Conservation (phyloP, 2,329 filamentous ascomycete genomes). For the Epichloe gansuensis region DNA sequence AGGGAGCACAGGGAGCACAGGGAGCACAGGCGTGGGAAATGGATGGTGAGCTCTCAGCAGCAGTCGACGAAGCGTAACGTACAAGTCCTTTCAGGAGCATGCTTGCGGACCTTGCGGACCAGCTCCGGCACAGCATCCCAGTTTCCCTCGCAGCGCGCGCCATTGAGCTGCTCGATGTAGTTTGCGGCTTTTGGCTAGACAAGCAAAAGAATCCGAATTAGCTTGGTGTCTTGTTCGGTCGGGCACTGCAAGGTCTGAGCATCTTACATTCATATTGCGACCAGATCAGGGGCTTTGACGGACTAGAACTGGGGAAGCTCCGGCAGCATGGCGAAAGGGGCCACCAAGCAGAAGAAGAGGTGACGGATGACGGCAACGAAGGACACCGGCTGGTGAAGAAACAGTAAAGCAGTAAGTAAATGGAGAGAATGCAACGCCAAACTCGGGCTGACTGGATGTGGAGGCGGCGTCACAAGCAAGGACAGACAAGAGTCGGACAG, state of each 20-base stretch:
- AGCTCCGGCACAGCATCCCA: conserved; percentile 84
- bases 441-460: conserved; percentile 3
- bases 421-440: background rate
- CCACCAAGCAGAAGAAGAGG: background rate
- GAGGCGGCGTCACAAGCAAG: conserved; percentile 4
- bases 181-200: conserved; percentile 59
- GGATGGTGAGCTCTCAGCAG: background rate
- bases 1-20: background rate
- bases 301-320: conserved; percentile 11
- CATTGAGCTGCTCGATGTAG: conserved; percentile 74
- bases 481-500: background rate
- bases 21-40: background rate
- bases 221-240: background rate
- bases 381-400: background rate
- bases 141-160: conserved; percentile 74
- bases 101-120: conserved; percentile 86
- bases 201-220: conserved; percentile 6
- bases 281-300: conserved; percentile 15
- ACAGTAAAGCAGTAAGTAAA: background rate
- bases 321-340: conserved; percentile 11
- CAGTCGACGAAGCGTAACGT: conserved; percentile 23
- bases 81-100: conserved; percentile 80
- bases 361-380: background rate
- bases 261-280: conserved; percentile 26
- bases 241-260: background rate